Base-by-base conservation (phyloP, 2,329 filamentous ascomycete genomes). In the Cordyceps cicadae region DNA sequence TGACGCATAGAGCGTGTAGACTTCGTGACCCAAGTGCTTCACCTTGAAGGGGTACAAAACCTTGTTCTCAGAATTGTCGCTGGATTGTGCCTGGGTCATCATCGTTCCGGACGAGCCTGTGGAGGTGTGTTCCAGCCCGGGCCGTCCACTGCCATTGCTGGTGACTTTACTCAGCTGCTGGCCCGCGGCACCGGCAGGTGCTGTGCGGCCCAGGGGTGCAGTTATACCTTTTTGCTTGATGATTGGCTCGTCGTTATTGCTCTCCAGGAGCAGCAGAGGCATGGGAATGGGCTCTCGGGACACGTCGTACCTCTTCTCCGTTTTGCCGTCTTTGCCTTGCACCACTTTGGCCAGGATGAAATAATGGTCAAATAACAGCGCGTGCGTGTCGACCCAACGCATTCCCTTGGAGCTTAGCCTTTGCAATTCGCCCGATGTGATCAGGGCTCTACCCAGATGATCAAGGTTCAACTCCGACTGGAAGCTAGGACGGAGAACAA, bases 281-380 rank as follows among this genome's bases (percentile, higher is more conserved):
- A 99, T 99, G 0, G 94, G 94, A 64, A 99, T 97, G 7, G 89
- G 91, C 78, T 96, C 81, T 72, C 95, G 92, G 0, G 92, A 97
- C 37, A 99, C 93, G 72, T 99, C 94, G 67, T 94, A 99, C 67
- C 90, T 91, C 74, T 88, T 94, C 59, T 87, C 82, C n/a, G 83
- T 83, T 53, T 83, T 84, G 50, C 85, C 81, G 50, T 86, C 84
- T 68, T 92, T 91, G 51, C 86, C 79, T 12, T 82, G 79, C 3
- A 87, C 80, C 8, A 90, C 81, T 77, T 99, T 99, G 45, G 94
- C 89, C 50, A 99, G 77, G 39, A 99, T 92, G 43, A 99, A 81
- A 72, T 97, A 99, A 74, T 99, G 92, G 69, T 99, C 95, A 70
- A 99, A 97, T 0, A 99, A 81, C 51, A 99, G 82, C 2, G 90